Conservation (phyloP, 306 rosid species). For the Geum urbanum region DNA sequence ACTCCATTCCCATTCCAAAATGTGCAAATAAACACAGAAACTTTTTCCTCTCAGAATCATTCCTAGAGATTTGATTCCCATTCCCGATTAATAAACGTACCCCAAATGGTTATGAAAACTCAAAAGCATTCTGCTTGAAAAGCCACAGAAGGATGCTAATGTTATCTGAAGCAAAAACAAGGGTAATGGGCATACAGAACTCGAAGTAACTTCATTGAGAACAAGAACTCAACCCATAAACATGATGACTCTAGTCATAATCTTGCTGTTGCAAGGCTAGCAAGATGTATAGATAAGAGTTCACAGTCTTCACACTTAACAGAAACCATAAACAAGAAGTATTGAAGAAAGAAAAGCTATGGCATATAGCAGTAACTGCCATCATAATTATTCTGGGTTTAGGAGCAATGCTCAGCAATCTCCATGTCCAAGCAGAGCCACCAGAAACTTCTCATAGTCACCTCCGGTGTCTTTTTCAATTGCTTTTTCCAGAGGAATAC, state of each 20-base stretch:
- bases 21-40: no score
- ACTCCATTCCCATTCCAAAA: no score
- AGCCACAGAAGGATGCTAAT: no score
- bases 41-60: no score
- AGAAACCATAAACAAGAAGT: not conserved
- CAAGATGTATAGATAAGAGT: not conserved
- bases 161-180: no score
- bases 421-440: slow-evolving; percentile 56
- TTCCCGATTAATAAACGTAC: no score
- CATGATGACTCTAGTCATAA: not conserved
- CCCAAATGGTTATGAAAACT: no score
- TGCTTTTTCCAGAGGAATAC: slow-evolving; percentile 58
- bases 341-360: not conserved
- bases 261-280: not conserved
- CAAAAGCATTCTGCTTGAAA: not conserved
- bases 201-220: not conserved
- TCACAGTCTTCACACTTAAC: not conserved
- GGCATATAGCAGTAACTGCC: not conserved
- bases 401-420: slow-evolving; percentile 35
- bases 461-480: slow-evolving; percentile 66
- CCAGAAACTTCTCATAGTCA: slow-evolving; percentile 67
- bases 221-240: not conserved
- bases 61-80: no score
- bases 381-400: not conserved
- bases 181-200: no score